Base-by-base conservation (phyloP, 1,284 basidiomycete species). In the Uromyces viciae-fabae region DNA sequence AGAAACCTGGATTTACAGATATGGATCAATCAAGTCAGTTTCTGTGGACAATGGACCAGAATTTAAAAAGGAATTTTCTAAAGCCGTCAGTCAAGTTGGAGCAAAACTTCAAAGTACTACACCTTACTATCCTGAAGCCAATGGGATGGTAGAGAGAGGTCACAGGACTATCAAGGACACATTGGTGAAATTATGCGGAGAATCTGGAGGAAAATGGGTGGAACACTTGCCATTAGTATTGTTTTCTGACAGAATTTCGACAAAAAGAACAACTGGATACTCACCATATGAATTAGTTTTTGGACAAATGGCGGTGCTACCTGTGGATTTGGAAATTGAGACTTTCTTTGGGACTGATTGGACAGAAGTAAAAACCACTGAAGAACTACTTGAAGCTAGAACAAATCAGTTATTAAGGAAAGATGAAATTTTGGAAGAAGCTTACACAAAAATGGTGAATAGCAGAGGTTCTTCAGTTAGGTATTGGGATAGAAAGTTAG, bases 191-290 rank as follows among this genome's bases (percentile, higher is more conserved):
- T 19, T 36, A 66, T 43, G 40, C 36, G 42, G 40, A 52, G 36
- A 7, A 8, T 3, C 22, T 72, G 33, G 33, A 14, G 31, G 52
- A 19, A 52, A 72, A 3, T 72, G 69, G 69, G n/a, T n/a, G n/a
- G n/a, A n/a, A n/a, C n/a, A n/a, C n/a, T n/a, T n/a, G n/a, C 60
- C 60, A 3, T 19, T 66, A 38, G 31, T 64, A 14, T 38, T 64
- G n/a, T 64, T 64, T 38, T 17, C 60, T 7, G 60, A 64, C 60
- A 66, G 64, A 15, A 66, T 66, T 9, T 66, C 66, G 1, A 69
- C 42, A 1, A 69, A 69, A 40, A 69, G 66, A 19, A 46, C 66
- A 1, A 69, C 42, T 7, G 66, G 66, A 3, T 69, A 42, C 11
- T 31, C 42, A 4, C 66, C 66, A 3, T 69, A 46, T 31, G 66